Evolutionary conservation across 2,329 filamentous ascomycete species (phyloP), one percentile per base, ranked within the genome.

Genomic region (Fusarium papillatum): DNA sequence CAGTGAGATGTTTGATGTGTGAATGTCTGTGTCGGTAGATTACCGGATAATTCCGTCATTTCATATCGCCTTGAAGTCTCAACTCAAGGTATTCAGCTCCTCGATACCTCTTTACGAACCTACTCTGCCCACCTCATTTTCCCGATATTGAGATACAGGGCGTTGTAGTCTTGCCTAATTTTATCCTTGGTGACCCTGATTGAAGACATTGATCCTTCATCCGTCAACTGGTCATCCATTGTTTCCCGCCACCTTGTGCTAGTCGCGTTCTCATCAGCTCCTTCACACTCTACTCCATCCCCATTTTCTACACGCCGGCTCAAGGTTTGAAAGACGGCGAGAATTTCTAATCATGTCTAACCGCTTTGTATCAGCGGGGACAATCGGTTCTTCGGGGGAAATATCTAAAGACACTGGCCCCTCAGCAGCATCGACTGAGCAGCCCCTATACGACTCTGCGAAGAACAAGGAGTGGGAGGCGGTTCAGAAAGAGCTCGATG

Each of bases 401-500:
- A 67, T 70, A 43, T 53, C 75, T 57, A 78, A 80, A 65, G 76
- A 80, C 60, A 74, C 68, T 10, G 66, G 66, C 10, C 57, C 26
- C n/a, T 17, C 64, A 39, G 31, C 50, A 48, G 31, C 70, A 66
- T 31, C 66, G n/a, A 22, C 34, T 36, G 48, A 38, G 50, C 63
- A 76, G 69, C 66, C 70, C 70, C 68, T 75, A 13, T 64, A 83
- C 31, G 62, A 64, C 65, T 64, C 77, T 36, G 67, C 71, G 43
- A 81, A 76, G 72, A 76, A 79, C 41, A 80, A 82, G 39, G 91
- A 91, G 70, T 95, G 93, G 93, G 89, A 90, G 75, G 86, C 87
- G 39, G 93, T 93, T 16, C 90, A 94, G 82, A 84, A 86, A 57
- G 89, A 93, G 73, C 87, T 95, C 22, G 92, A 93, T 22, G 88